phyloP scores from a whole-genome alignment of 768 basidiomycete genomes.

The Auricularia auricula-judae region DNA sequence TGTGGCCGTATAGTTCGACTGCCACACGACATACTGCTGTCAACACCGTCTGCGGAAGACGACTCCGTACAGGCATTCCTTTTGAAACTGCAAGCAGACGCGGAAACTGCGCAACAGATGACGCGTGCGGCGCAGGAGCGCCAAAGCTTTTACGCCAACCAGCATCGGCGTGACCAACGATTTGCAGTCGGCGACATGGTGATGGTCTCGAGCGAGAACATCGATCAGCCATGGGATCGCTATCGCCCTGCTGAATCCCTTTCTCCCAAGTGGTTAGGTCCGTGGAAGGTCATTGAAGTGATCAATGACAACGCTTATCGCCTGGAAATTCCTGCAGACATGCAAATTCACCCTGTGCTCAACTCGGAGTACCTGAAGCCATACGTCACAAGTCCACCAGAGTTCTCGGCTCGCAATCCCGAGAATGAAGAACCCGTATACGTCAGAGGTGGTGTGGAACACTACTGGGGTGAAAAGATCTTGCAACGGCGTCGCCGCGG shows the following conservation, averaged over 20 bases:
- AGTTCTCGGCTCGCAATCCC: no score
- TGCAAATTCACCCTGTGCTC: slow-evolving; percentile 18
- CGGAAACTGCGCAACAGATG: slow-evolving; percentile 23
- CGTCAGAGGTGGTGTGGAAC: no score
- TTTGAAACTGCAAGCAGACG: slow-evolving; percentile 8
- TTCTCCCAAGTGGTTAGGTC: slow-evolving; percentile 16
- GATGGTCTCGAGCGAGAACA: slow-evolving; percentile 17
- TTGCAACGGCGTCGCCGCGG: no score
- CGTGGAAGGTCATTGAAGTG: slow-evolving; percentile 16
- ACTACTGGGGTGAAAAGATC: no score
- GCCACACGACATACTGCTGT: not conserved
- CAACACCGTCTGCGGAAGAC: slow-evolving; percentile 7
- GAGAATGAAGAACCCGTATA: no score
- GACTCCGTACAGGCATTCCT: slow-evolving; percentile 1
- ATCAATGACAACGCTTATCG: slow-evolving; percentile 10
- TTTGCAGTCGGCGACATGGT: slow-evolving; percentile 25
- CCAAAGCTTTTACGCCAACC: no score
- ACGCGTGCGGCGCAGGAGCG: slow-evolving; percentile 11
- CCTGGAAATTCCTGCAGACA: slow-evolving; percentile 14
- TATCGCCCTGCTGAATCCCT: slow-evolving; percentile 15
- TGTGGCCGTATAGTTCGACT: not conserved
- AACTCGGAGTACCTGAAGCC: slow-evolving; percentile 3
- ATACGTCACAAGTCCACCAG: no score
- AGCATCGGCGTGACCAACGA: slow-evolving; percentile 3
- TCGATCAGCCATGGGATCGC: no score